Conservation (phyloP, 768 basidiomycete genomes). For the Boletus pseudo-olivaceus region DNA sequence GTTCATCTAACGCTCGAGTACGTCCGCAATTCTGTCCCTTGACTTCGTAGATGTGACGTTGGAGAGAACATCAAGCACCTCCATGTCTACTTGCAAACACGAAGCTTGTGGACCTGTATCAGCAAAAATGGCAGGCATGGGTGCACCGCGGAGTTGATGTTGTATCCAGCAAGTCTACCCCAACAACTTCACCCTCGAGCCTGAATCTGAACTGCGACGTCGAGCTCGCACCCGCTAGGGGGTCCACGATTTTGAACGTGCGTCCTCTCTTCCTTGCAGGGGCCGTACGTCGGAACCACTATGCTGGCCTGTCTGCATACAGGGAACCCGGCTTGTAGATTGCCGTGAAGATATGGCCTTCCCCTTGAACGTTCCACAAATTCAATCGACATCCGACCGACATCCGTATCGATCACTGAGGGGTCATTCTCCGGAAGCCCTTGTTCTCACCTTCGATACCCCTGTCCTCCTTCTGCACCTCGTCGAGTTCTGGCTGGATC, state of each 20-base stretch:
- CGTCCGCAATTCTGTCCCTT: slow-evolving; percentile 2
- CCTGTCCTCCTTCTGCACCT: no score
- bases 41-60: background rate
- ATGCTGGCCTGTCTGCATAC: no score
- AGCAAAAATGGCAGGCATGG: slow-evolving; percentile 7
- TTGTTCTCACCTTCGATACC: no score
- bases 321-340: background rate
- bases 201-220: slow-evolving; percentile 8
- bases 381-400: background rate
- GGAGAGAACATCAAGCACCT: background rate
- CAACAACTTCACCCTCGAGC: slow-evolving; percentile 10
- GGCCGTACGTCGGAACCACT: background rate
- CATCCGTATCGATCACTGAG: background rate
- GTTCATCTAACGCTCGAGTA: slow-evolving; percentile 9
- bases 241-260: background rate
- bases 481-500: no score
- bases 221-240: background rate
- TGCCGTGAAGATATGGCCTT: background rate
- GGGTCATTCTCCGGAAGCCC: background rate
- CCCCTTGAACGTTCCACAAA: background rate
- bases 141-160: background rate
- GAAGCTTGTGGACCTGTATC: background rate
- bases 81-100: background rate
- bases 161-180: slow-evolving; percentile 7
- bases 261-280: background rate